phyloP scores from a whole-genome alignment of 2,329 filamentous ascomycete genomes.

The Camptophora hylomeconis region DNA sequence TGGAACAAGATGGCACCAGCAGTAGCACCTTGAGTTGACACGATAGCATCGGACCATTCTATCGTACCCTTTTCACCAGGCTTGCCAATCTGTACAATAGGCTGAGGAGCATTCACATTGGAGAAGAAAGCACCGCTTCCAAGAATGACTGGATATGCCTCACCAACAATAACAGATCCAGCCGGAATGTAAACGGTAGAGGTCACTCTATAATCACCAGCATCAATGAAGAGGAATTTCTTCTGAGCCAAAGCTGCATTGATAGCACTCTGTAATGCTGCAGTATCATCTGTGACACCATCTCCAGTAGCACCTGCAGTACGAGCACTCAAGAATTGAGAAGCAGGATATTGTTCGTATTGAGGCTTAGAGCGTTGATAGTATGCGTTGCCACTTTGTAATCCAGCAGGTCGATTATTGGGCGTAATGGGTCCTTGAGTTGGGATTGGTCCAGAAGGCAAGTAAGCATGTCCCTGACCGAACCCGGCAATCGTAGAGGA shows the following conservation, averaged over 20 bases:
- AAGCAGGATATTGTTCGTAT: slow-evolving; percentile 29
- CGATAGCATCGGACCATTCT: slow-evolving; percentile 26
- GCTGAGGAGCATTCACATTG: slow-evolving; percentile 16
- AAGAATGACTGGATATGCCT: slow-evolving; percentile 30
- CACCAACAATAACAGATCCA: slow-evolving; percentile 46
- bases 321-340: slow-evolving; percentile 33
- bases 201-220: slow-evolving; percentile 59
- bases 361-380: slow-evolving; percentile 41
- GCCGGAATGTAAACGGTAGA: slow-evolving; percentile 55
- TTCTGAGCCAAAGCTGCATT: slow-evolving; percentile 30
- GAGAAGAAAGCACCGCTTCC: slow-evolving; percentile 21
- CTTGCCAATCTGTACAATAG: slow-evolving; percentile 20
- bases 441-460: slow-evolving; percentile 14
- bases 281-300: slow-evolving; percentile 43
- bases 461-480: slow-evolving; percentile 60
- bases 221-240: slow-evolving; percentile 61
- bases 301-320: slow-evolving; percentile 36
- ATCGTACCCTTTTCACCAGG: slow-evolving; percentile 22
- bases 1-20: slow-evolving; percentile 25
- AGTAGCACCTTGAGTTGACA: slow-evolving; percentile 22
- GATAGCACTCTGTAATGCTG: slow-evolving; percentile 45
- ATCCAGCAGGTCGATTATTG: slow-evolving; percentile 28
- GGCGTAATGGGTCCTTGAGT: slow-evolving; percentile 45
- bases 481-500: slow-evolving; percentile 49
- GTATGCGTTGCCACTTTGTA: slow-evolving; percentile 37